Evolutionary conservation across 352 stramenopile species (phyloP), one percentile per base, ranked within the genome.

Genomic region (Globisporangium canariense): DNA sequence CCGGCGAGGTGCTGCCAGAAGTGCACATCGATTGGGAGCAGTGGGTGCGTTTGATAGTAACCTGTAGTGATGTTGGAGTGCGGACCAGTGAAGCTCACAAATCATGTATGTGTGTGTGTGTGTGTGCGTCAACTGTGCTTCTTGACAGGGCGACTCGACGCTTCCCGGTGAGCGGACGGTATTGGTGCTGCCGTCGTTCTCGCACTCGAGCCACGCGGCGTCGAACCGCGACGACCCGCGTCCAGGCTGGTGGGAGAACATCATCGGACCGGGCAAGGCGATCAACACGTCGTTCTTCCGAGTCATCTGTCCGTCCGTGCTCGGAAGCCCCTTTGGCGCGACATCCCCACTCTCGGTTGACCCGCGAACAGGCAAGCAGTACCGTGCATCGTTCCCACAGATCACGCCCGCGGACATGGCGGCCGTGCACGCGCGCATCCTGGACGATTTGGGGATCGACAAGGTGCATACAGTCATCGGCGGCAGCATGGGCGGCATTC

Each of bases 231-330:
- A 91, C 46, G 83, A 93, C 60, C 80, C 85, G 8, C 75, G 86
- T 14, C 83, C 86, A 0, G 89, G 87, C 9, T 97, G 89, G 89
- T 97, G 89, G 89, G 74, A 94, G 61, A 89, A 93, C 69, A 91
- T 96, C 78, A 81, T 97, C 32, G 89, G 89, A 22, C 87, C 86
- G 7, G 85, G 86, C 47, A 90, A 91, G 54, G 81, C 81, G 61
- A 93, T 96, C 71, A 93, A 94, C 73, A 96, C 86, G 64, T 93
- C 88, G 22, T 90, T 83, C 71, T 97, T 95, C 59, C 86, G 85
- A 45, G 88, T 97, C 38, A 94, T 96, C 59, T 94, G 84, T 51
- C 79, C 86, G 16, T 93, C 83, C 0, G 83, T 90, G 18, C 78
- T 97, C 50, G 89, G 89, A 43, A 95, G 86, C 64, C 89, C 89